phyloP scores from a whole-genome alignment of 2,329 filamentous ascomycete species.

The Aspergillus amoenus region DNA sequence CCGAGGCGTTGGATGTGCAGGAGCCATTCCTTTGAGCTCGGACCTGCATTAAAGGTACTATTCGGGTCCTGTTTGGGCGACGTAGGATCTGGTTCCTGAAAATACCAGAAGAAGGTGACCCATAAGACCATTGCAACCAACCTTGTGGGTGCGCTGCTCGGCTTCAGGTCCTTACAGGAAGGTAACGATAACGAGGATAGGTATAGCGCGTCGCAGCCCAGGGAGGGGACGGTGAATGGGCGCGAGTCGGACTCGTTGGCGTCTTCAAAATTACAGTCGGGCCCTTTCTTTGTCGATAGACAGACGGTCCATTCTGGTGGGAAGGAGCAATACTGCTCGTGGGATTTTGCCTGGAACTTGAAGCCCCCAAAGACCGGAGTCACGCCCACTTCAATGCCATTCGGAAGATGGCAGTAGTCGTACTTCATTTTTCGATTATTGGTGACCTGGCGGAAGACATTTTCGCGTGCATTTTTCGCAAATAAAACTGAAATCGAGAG shows the following conservation, averaged over 20 bases:
- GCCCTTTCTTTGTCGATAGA: not conserved
- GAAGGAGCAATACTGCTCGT: not conserved
- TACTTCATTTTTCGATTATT: not conserved
- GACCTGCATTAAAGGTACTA: not conserved
- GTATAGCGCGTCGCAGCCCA: constrained; percentile 32
- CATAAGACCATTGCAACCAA: constrained; percentile 3
- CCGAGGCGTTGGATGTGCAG: not conserved
- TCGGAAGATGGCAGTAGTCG: not conserved
- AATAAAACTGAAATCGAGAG: not conserved
- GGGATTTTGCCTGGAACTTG: not conserved
- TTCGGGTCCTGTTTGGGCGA: not conserved
- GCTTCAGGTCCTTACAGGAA: constrained; percentile 26
- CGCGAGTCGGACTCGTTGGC: constrained; percentile 12
- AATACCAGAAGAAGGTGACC: constrained; percentile 5
- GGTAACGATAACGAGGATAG: constrained; percentile 25
- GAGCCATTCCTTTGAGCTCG: not conserved
- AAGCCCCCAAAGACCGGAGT: constrained; percentile 1
- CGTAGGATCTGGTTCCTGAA: not conserved
- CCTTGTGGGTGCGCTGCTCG: constrained; percentile 10
- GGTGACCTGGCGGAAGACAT: not conserved
- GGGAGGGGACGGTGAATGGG: not conserved
- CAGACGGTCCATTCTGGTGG: constrained; percentile 3
- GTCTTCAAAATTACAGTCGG: not conserved
- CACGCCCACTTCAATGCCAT: not conserved
- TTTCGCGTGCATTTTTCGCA: not conserved